Base-by-base conservation (phyloP, 2,329 filamentous ascomycete genomes). In the Talaromyces verruculosus region DNA sequence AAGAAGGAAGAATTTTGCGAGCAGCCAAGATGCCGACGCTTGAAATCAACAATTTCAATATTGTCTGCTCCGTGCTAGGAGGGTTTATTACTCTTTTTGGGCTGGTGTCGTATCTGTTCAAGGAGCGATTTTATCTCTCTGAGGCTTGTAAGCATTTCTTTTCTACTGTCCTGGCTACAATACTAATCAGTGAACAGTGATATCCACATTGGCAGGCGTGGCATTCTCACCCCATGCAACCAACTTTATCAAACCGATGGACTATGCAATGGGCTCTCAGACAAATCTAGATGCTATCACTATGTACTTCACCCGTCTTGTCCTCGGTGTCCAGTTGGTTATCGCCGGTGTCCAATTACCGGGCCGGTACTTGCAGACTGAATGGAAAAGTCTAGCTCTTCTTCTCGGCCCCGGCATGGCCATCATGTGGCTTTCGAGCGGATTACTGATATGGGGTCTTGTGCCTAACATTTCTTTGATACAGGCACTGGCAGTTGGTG, bases 11-110 rank as follows among this genome's bases (percentile, higher is more conserved):
- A 17, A 13, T 15, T 57, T 57, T 57, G 1, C 19, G 1, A 25
- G 33, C 13, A 11, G 22, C 39, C 39, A 73, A 70, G 58, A 87
- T 90, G 87, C 87, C 87, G 67, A 87, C 82, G 51, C 81, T 93
- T 51, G 84, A 84, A 5, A 72, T 90, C 39, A 88, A 85, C 69
- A 90, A 93, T 76, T 96, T 96, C 83, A 96, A 96, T 78, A 90
- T 95, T 69, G 86, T 93, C 64, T 88, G 91, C 74, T 89, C 91
- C 63, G 86, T 91, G 7, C 79, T 96, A 13, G 93, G 93, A 15
- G 93, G 91, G 1, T 97, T 96, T 80, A 88, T 97, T 68, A 92
- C 91, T 0, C 71, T 96, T n/a, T 97, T 96, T 73, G 93, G 92
- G 3, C 81, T 97, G 51, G 92, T 97, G 0, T 97, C 92, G 0